Base-by-base conservation (phyloP, 371 early-diverging fungal genomes). In the Haplosporangium sp. region DNA sequence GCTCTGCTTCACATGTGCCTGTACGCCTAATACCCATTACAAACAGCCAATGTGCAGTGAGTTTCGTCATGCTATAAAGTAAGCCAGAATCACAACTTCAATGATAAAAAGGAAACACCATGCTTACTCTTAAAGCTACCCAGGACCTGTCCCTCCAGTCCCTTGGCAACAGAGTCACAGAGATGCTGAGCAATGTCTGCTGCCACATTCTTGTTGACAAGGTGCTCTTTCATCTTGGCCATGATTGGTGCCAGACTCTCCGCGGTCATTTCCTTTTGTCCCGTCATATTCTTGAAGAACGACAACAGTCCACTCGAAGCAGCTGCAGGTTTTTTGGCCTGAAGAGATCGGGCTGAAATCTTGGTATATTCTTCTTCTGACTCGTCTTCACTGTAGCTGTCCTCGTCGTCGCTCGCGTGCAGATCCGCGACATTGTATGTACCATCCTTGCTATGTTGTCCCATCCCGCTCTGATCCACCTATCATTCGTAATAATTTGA, bases 121-220 rank as follows among this genome's bases (percentile, higher is more conserved):
- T 20, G 64, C 87, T 73, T 86, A 88, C 90, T 88, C 69, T 91
- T 90, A 81, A 94, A 92, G 45, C 86, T 87, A 37, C 94, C 93
- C 5, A 94, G 80, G 38, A 92, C 91, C 71, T 92, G 89, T 0
- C 97, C 98, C 8, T 92, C 72, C 47, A 98, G 76, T 55, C 88
- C 90, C n/a, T 84, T 85, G 29, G 83, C 73, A 12, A 97, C 95
- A 20, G 95, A 92, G 46, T 90, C 89, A 74, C 95, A 94, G 13
- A 98, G 83, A 68, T 94, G 92, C 14, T 90, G 88, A 1, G 97
- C 94, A 65, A 97, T 95, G 59, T 96, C 92, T 1, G 93, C 89
- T 2, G 99, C 99, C 1, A 98, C 98, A 73, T 98, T 98, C 84
- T 97, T 97, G 70, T 89, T 85, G 51, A 97, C 88, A 67, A 98